These are phyloP conservation scores for Ceratorhiza oryzae-sativae DNA, from an alignment of 1,284 basidiomycete species.

Conservation along the genomic window DNA sequence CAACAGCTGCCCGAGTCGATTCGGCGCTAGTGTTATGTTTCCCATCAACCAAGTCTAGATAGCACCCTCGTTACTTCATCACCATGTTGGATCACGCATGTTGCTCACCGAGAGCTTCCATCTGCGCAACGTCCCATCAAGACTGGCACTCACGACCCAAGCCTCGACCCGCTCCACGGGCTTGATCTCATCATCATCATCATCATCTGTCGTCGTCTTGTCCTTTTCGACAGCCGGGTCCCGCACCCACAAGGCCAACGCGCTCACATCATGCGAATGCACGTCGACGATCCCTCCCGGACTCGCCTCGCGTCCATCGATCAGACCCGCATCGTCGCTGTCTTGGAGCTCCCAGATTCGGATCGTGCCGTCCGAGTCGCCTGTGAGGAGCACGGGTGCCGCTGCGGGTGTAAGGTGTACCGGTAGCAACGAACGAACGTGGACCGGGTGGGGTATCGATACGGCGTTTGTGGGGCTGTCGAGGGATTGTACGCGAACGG, in stretches of 20 bases:
- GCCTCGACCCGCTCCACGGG: slow-evolving; percentile 55
- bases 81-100: slow-evolving; percentile 20
- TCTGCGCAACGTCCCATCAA: slow-evolving; percentile 84
- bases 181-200: slow-evolving; percentile 46
- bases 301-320: slow-evolving; percentile 38
- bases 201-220: slow-evolving; percentile 47
- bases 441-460: slow-evolving; percentile 63
- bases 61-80: slow-evolving; percentile 5
- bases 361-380: background rate
- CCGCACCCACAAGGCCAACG: slow-evolving; percentile 73
- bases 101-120: slow-evolving; percentile 77
- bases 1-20: background rate
- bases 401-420: slow-evolving; percentile 60
- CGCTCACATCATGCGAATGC: slow-evolving; percentile 87
- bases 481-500: slow-evolving; percentile 65
- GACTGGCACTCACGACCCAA: slow-evolving; percentile 80
- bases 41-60: slow-evolving; percentile 59
- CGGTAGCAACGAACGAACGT: slow-evolving; percentile 76
- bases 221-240: slow-evolving; percentile 54
- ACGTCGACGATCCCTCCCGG: slow-evolving; percentile 69
- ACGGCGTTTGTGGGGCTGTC: slow-evolving; percentile 49
- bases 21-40: slow-evolving; percentile 31
- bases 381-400: slow-evolving; percentile 63
- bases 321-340: slow-evolving; percentile 21
- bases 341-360: slow-evolving; percentile 41